A percentile compares a stretch with the other conserved stretches of the same genome.
These are phyloP conservation scores for Mucor racemosus DNA, from an alignment of 371 early-diverging fungal species.

Conservation along the genomic window DNA sequence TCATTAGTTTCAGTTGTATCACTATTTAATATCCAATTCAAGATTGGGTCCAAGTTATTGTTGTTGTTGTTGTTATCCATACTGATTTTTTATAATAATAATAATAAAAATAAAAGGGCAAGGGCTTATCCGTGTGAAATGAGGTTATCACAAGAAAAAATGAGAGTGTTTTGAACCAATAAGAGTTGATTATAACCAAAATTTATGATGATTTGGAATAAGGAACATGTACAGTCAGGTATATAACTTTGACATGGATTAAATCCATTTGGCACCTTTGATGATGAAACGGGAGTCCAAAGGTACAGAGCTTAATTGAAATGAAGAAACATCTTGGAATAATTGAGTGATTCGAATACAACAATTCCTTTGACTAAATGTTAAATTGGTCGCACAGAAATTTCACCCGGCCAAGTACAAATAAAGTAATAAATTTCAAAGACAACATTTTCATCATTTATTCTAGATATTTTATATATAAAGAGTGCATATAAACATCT, in stretches of 20 bases:
- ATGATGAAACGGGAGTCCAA: too few relatives aligned
- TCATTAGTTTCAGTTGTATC: neutral
- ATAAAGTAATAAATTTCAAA: too few relatives aligned
- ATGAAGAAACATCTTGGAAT: neutral
- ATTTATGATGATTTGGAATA: neutral
- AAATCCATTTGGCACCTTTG: neutral
- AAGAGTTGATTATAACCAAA: neutral
- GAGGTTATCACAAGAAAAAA: neutral
- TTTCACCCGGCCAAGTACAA: too few relatives aligned
- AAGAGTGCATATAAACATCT: too few relatives aligned
- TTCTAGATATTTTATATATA: too few relatives aligned
- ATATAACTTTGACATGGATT: neutral
- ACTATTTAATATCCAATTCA: constrained; percentile 18
- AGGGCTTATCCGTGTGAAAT: neutral
- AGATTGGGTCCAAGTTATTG: constrained; percentile 11
- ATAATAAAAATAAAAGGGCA: neutral
- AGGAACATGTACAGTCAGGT: neutral
- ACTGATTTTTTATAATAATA: too few relatives aligned
- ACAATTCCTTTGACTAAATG: too few relatives aligned
- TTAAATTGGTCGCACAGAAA: too few relatives aligned
- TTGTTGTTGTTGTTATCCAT: neutral
- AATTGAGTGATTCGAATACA: too few relatives aligned
- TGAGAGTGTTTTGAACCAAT: neutral
- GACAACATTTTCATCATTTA: too few relatives aligned
- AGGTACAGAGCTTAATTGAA: neutral